Evolutionary conservation across 768 basidiomycete species (phyloP), one percentile per base, ranked within the genome.

Genomic region (Mycena galericulata): DNA sequence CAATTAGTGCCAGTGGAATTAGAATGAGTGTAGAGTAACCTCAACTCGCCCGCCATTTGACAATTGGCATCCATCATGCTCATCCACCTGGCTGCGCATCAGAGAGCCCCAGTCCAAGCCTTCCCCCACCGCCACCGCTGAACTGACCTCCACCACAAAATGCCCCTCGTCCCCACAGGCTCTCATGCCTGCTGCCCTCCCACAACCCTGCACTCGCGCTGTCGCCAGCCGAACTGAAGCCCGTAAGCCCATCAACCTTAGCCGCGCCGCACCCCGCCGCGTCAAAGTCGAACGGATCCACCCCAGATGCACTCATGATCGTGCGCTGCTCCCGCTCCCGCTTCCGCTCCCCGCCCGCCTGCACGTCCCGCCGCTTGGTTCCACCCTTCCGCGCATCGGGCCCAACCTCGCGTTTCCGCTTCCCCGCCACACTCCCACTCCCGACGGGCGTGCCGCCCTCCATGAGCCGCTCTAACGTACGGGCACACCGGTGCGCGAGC

Each of bases 401-500:
- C 26, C 24, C 58, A 4, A 38, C 27, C 34, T 55, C 65, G 27
- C 74, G 68, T 40, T 74, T 75, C 5, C 74, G 74, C 65, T 75
- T 75, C 54, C 70, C 72, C 50, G 49, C 50, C 2, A 29, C 51
- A 38, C 38, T 43, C 22, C 47, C 56, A 36, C 26, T 32, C n/a
- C 73, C 74, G 45, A 72, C 56, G 24, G 64, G n/a, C n/a, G n/a
- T 68, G 47, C 75, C 76, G 7, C 65, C 71, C 40, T 75, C 74
- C 74, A 76, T 76, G 22, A 76, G 64, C 56, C 56, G 72, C 66
- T 78, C 74, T 17, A 78, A 68, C 24, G 73, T 73, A 40, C 63
- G 69, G 68, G 74, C 75, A 59, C 74, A 77, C 36, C 75, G 65
- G 45, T 70, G 65, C 38, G 76, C 78, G 24, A 79, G 65, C 63